Evolutionary conservation across 139 green algal species (phyloP).

Genomic region (Chlorella sp.): DNA sequence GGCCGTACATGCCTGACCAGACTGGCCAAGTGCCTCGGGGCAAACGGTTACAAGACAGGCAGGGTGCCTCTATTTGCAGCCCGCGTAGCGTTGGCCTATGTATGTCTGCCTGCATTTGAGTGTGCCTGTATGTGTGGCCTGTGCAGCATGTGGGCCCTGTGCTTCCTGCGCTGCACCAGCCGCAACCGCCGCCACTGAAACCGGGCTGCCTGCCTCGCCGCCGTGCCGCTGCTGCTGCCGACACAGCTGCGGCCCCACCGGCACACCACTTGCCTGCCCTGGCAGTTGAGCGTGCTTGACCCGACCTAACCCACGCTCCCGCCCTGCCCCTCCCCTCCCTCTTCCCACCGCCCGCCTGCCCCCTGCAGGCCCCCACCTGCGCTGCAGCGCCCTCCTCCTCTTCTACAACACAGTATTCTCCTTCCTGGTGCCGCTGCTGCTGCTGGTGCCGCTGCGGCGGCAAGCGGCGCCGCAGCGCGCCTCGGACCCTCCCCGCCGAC

Average conservation of each 20-base stretch:
- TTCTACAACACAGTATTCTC: background rate
- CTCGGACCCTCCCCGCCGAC: background rate
- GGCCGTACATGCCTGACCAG: too few relatives aligned
- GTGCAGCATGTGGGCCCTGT: too few relatives aligned
- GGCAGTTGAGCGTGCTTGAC: background rate
- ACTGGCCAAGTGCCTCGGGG: too few relatives aligned
- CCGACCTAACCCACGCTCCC: background rate
- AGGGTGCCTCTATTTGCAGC: too few relatives aligned
- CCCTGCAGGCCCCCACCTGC: background rate
- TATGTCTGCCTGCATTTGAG: too few relatives aligned
- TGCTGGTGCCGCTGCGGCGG: slow-evolving; percentile 9
- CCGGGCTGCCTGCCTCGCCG: too few relatives aligned
- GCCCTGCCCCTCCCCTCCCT: background rate
- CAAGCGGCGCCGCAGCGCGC: background rate
- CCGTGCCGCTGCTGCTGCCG: background rate
- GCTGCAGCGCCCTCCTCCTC: background rate
- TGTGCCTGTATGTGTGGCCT: too few relatives aligned
- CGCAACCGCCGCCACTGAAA: too few relatives aligned
- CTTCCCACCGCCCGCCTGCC: too few relatives aligned
- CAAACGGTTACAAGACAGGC: too few relatives aligned
- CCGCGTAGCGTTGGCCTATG: too few relatives aligned
- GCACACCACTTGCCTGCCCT: background rate
- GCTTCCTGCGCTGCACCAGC: too few relatives aligned
- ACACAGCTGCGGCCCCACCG: background rate
- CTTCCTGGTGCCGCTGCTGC: slow-evolving; percentile 8